Evolutionary conservation across 169 alveolate species (phyloP).

Genomic region (Plasmodium coatneyi): DNA sequence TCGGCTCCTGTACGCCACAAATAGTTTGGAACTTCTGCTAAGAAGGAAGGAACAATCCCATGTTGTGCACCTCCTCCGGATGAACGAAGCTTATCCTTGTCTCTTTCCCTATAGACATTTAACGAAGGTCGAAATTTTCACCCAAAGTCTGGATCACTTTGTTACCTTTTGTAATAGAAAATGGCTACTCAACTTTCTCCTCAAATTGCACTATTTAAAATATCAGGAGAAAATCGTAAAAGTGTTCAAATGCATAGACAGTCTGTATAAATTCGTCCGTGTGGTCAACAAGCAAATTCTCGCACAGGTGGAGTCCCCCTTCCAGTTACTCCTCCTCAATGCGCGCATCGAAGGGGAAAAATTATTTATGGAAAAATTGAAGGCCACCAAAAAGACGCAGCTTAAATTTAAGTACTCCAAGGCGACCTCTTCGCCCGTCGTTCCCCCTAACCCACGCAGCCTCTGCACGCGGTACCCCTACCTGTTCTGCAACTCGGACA

Average conservation of each 20-base stretch:
- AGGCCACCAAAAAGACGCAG: slow-evolving; percentile 14
- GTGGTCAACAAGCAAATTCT: neutral
- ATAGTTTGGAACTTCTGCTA: neutral
- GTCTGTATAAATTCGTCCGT: slow-evolving; percentile 13
- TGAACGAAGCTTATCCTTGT: slow-evolving; percentile 35
- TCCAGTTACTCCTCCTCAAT: slow-evolving; percentile 17
- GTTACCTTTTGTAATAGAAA: slow-evolving; percentile 26
- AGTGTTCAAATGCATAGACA: slow-evolving; percentile 26
- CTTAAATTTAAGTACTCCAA: slow-evolving; percentile 3
- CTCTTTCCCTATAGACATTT: slow-evolving; percentile 28
- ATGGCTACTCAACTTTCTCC: slow-evolving; percentile 25
- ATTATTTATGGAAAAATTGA: neutral
- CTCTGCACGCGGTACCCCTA: slow-evolving; percentile 16
- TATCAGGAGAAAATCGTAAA: slow-evolving; percentile 30
- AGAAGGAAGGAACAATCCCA: neutral
- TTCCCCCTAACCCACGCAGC: neutral
- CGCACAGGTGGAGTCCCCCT: neutral
- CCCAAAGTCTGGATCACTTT: slow-evolving; percentile 8
- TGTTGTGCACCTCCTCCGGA: neutral
- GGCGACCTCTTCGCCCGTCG: neutral
- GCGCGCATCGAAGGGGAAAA: neutral
- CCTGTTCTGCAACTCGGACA: slow-evolving; percentile 30
- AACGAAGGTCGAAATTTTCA: slow-evolving; percentile 37
- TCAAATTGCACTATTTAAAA: slow-evolving; percentile 19
- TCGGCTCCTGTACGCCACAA: slow-evolving; percentile 17